Base-by-base conservation (phyloP, 164 flowering plant species). In the Tetrastigma voinierianum region DNA sequence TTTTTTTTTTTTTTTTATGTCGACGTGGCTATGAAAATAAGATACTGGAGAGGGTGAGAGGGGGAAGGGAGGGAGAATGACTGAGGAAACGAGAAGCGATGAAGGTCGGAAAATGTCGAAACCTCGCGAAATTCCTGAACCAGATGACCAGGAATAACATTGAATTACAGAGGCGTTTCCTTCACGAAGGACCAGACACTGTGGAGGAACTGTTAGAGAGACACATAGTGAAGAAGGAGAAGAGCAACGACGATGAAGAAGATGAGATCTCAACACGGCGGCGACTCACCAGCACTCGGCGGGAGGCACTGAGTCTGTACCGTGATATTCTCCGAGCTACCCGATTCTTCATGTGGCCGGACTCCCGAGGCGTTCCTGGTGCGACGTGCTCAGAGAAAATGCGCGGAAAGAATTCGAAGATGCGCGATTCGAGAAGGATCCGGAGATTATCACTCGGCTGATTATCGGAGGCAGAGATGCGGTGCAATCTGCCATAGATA, bases 341-440 rank as follows among this genome's bases (percentile, higher is more conserved):
- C 40, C 40, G 40, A 24, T 90, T 82, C 79, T 90, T 88, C 77
- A 59, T 64, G 61, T 90, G 96, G 96, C 72, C 82, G 0, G 89
- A 90, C 53, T 24, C 84, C 5, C 73, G 76, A 2, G 96, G 96
- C 21, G 72, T 74, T 11, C 40, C 60, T 91, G 97, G n/a, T 69
- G 91, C 13, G 97, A 91, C 62, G 72, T 89, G n/a, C n/a, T n/a
- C 51, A 78, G 90, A 54, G 91, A 78, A 65, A 91, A 86, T 70
- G 94, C 93, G 6, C 70, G 95, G 63, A 84, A 70, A 68, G 94
- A 88, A 79, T 90, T 90, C 51, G 94, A 88, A 70, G 85, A 70
- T 46, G 88, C 94, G 7, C 76, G 89, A 52, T 85, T 82, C 54
- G 97, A 91, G 81, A 83, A 61, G 24, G 97, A 91, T 60, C 90